Conservation (phyloP, 108 stramenopile genomes). For the Schizochytrium sp. region DNA sequence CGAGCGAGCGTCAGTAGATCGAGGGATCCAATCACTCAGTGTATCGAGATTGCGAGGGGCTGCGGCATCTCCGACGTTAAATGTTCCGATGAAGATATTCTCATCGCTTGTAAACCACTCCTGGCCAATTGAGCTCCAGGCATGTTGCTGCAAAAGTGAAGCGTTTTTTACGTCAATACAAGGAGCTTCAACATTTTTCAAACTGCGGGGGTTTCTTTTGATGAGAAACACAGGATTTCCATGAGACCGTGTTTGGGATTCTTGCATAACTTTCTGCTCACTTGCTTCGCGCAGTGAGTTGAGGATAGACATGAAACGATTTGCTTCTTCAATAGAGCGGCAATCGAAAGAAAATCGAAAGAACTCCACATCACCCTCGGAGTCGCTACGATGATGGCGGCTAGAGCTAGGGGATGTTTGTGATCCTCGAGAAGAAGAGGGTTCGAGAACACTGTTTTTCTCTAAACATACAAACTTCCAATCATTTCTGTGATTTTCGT, state of each 20-base stretch:
- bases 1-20: neutral
- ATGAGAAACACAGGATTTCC: neutral
- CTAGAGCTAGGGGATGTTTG: too few species aligned
- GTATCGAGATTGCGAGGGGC: neutral
- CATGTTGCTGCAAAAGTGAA: slow-evolving; percentile 22
- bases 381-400: neutral
- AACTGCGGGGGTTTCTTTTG: neutral
- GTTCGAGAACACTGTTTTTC: too few species aligned
- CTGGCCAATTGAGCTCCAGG: neutral
- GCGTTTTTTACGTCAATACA: neutral
- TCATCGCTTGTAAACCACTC: slow-evolving; percentile 10
- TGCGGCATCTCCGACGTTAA: slow-evolving; percentile 49
- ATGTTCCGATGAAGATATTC: slow-evolving; percentile 38
- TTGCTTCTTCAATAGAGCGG: neutral
- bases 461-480: neutral
- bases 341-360: slow-evolving; percentile 2
- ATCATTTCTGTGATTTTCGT: neutral
- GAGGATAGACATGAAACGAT: neutral
- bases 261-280: neutral
- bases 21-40: slow-evolving; percentile 47
- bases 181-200: neutral
- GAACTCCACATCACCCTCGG: neutral
- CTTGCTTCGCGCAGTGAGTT: slow-evolving; percentile 1
- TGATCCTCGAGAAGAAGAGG: too few species aligned
- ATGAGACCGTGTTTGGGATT: neutral